phyloP scores from a whole-genome alignment of 106 monocot species.

The Vanilla planifolia region DNA sequence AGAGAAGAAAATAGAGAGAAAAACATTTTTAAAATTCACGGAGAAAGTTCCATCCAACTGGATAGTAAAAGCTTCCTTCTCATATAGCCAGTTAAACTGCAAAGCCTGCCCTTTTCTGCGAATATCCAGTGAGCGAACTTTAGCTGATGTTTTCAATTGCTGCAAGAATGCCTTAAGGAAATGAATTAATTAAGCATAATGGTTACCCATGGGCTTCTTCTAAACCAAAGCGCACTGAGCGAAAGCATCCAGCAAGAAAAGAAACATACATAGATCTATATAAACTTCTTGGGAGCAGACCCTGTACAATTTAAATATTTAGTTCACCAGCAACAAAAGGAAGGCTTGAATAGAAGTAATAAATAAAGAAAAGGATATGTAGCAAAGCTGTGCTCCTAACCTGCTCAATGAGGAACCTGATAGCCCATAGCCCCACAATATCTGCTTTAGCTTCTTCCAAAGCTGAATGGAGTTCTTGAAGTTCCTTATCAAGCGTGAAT shows the following conservation, averaged over 20 bases:
- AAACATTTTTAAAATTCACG: slow-evolving; percentile 83
- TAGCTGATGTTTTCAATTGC: slow-evolving; percentile 2
- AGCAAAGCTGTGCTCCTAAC: slow-evolving; percentile 20
- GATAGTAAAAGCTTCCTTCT: slow-evolving; percentile 62
- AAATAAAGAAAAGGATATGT: not conserved
- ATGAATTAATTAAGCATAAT: not conserved
- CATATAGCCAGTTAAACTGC: slow-evolving; percentile 92
- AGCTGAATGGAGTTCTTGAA: slow-evolving; percentile 91
- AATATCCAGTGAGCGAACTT: slow-evolving; percentile 11
- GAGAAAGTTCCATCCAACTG: slow-evolving; percentile 70
- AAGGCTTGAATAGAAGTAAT: not conserved
- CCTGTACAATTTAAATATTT: slow-evolving; percentile 31
- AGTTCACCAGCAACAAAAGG: not conserved
- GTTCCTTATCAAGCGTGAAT: slow-evolving; percentile 46
- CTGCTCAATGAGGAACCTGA: slow-evolving; percentile 81
- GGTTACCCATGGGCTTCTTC: slow-evolving; percentile 97
- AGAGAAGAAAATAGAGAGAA: not conserved
- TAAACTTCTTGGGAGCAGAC: slow-evolving; percentile 48
- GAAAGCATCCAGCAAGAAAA: slow-evolving; percentile 90
- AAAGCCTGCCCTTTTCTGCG: slow-evolving; percentile 91
- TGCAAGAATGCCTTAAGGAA: slow-evolving; percentile 2
- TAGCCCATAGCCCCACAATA: slow-evolving; percentile 97
- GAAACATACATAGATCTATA: slow-evolving; percentile 92
- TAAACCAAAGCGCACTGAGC: slow-evolving; percentile 90
- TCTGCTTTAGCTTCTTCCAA: slow-evolving; percentile 99